phyloP scores from a whole-genome alignment of 2,329 filamentous ascomycete genomes.

The Emericellopsis atlantica region DNA sequence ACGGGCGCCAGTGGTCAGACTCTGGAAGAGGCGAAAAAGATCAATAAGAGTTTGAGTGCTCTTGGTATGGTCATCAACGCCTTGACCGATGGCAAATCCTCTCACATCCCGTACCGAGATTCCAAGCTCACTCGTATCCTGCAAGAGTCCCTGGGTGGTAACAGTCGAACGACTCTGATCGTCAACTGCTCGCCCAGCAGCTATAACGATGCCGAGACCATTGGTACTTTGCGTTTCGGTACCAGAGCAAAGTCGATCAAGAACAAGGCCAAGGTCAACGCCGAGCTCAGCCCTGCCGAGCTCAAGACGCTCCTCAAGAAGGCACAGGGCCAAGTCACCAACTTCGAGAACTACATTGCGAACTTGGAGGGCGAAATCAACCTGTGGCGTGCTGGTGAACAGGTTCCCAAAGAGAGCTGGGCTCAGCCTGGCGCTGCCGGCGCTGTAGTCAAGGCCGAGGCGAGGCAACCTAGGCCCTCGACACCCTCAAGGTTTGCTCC shows the following conservation, averaged over 20 bases:
- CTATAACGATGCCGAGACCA: conserved; percentile 92
- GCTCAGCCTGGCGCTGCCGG: conserved; percentile 45
- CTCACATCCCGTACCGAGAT: conserved; percentile 91
- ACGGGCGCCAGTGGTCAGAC: conserved; percentile 96
- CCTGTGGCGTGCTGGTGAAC: conserved; percentile 77
- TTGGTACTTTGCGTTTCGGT: conserved; percentile 86
- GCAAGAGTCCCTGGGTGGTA: conserved; percentile 94
- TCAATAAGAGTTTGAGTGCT: conserved; percentile 98
- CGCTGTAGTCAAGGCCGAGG: conserved; percentile 24
- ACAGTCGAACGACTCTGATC: conserved; percentile 94
- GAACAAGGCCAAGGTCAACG: conserved; percentile 99
- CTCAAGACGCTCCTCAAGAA: conserved; percentile 89
- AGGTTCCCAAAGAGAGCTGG: conserved; percentile 84
- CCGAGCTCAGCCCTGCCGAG: conserved; percentile 89
- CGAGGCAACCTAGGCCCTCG: conserved; percentile 33
- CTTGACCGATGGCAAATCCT: conserved; percentile 92
- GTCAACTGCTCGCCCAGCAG: conserved; percentile 99
- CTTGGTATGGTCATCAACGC: conserved; percentile 99
- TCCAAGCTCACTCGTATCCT: conserved; percentile 95
- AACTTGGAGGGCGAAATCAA: conserved; percentile 76
- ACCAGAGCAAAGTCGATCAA: conserved; percentile 97
- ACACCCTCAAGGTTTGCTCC: conserved; percentile 34
- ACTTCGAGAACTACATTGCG: conserved; percentile 76
- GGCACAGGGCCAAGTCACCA: conserved; percentile 78
- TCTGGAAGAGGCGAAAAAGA: conserved; percentile 97